These are phyloP conservation scores for Leishmania aethiopica DNA, from an alignment of 208 protist genomes.

Conservation along the genomic window DNA sequence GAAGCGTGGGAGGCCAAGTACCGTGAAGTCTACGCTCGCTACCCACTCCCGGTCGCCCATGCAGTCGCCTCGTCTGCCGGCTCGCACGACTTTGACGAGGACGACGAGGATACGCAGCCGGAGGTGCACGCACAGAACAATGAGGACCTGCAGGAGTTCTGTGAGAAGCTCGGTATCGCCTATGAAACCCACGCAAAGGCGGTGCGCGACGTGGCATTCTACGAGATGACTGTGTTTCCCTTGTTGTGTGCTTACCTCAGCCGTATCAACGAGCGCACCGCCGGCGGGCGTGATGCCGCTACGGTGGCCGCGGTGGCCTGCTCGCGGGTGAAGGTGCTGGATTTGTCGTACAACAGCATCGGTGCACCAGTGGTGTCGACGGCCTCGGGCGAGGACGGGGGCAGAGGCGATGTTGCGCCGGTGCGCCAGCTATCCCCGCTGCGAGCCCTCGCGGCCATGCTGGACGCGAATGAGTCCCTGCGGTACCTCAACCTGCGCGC, in stretches of 20 bases:
- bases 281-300: constrained; percentile 4
- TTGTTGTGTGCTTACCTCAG: constrained; percentile 65
- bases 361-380: constrained; percentile 19
- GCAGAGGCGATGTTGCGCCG: constrained; percentile 17
- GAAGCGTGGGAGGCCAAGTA: constrained; percentile 51
- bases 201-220: constrained; percentile 49
- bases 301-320: constrained; percentile 23
- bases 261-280: constrained; percentile 27
- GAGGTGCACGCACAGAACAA: constrained; percentile 55
- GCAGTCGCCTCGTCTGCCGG: not conserved
- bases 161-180: constrained; percentile 51
- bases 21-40: constrained; percentile 51
- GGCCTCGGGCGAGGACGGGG: constrained; percentile 6
- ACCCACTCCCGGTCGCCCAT: constrained; percentile 52
- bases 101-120: constrained; percentile 29
- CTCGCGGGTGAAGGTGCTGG: constrained; percentile 40
- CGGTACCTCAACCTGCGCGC: constrained; percentile 76
- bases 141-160: constrained; percentile 58
- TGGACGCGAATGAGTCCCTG: constrained; percentile 83
- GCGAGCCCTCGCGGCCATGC: constrained; percentile 55
- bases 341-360: constrained; percentile 52
- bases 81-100: constrained; percentile 4
- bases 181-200: constrained; percentile 63
- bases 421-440: constrained; percentile 45
- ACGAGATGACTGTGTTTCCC: constrained; percentile 68